phyloP scores from a whole-genome alignment of 148 eudicot genomes.

The Nepenthes gracilis region DNA sequence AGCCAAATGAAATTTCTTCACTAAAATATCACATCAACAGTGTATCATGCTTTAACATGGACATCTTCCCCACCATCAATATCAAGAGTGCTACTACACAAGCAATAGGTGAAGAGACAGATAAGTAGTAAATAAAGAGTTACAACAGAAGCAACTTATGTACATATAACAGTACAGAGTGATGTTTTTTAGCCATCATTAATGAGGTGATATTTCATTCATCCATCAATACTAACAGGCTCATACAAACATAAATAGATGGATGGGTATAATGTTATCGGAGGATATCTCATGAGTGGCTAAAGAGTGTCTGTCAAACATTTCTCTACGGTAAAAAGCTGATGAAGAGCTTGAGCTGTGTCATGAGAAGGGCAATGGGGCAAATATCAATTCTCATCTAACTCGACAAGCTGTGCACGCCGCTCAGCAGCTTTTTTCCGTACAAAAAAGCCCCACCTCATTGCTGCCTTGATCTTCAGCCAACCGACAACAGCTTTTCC shows the following conservation, averaged over 20 bases:
- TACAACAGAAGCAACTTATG: neutral
- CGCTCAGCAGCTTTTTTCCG: slow-evolving; percentile 94
- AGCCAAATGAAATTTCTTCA: no score
- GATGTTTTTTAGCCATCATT: neutral
- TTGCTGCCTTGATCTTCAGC: slow-evolving; percentile 89
- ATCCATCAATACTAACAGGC: no score
- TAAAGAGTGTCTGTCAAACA: neutral
- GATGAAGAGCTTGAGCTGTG: neutral
- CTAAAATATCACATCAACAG: no score
- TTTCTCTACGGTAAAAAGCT: no score
- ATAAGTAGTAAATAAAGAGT: neutral
- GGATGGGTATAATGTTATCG: no score
- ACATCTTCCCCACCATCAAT: no score
- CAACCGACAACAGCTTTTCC: slow-evolving; percentile 88
- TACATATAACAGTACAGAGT: neutral
- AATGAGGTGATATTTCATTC: neutral
- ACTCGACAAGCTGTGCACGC: slow-evolving; percentile 71
- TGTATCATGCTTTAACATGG: no score
- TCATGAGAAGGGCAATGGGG: neutral
- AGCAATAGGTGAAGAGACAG: no score
- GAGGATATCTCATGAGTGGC: neutral
- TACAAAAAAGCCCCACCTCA: slow-evolving; percentile 93
- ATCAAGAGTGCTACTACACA: no score
- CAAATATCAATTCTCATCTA: slow-evolving; percentile 38
- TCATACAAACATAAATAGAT: no score